Evolutionary conservation across 83 land plant genomes (phyloP), one percentile per base, ranked within the genome.

Genomic region (Diphasiastrum complanatum): DNA sequence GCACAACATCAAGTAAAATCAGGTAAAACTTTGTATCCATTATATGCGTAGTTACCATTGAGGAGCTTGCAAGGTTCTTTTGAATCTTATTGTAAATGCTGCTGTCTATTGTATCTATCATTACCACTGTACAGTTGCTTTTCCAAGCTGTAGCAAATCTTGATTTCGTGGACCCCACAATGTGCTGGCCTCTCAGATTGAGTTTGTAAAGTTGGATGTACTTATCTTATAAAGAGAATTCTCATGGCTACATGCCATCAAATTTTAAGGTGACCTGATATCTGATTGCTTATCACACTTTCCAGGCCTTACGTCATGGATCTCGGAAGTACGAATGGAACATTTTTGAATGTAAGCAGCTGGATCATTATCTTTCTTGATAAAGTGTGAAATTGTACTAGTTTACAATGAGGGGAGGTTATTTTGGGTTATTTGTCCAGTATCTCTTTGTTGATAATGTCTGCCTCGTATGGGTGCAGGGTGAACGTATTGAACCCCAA

Each of bases 261-360:
- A n/a, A n/a, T n/a, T n/a, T n/a, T n/a, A n/a, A n/a, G n/a, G n/a
- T n/a, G n/a, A n/a, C n/a, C n/a, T n/a, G n/a, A n/a, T n/a, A n/a
- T n/a, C n/a, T n/a, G n/a, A n/a, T n/a, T 68, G 25, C 23, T 43
- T 35, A 31, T 63, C 32, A 11, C 8, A 24, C 22, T 23, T 66
- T 18, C 41, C 64, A 93, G 99, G 79, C 99, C 99, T 65, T 93
- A 93, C 48, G 5, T 93, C 22, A 93, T 93, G 99, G 99, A 93
- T 52, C 83, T 93, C 66, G 96, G 90, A 65, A 93, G 99, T 65
- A 93, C 99, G 33, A 93, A 93, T 75, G 85, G 85, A 45, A 93
- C 99, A 5, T 85, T 68, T 56, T 64, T 93, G 63, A 93, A 93
- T 73, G 99, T 93, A 80, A 83, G 89, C 16, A 2, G 35, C 25